phyloP scores from a whole-genome alignment of 768 basidiomycete species.

The Calocybe gangraenosa region DNA sequence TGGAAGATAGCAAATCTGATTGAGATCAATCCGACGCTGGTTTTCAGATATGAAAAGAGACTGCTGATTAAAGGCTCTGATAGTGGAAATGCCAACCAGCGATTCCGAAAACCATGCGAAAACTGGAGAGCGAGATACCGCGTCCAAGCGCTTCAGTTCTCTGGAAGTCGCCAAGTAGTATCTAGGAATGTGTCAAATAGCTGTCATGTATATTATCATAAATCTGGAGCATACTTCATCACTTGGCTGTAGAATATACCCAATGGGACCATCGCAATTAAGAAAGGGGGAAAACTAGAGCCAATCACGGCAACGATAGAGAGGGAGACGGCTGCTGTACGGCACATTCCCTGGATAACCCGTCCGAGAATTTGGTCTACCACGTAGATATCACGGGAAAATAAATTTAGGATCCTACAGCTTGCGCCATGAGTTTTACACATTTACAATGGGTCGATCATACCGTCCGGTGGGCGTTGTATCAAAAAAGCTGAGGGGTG shows the following conservation, averaged over 20 bases:
- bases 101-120: conserved; percentile 87
- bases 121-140: conserved; percentile 86
- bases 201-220: not conserved
- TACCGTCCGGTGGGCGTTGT: conserved; percentile 81
- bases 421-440: no score
- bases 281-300: conserved; percentile 75
- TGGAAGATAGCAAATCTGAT: conserved; percentile 75
- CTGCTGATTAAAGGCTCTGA: conserved; percentile 77
- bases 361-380: conserved; percentile 81
- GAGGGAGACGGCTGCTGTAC: conserved; percentile 55
- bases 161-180: conserved; percentile 87
- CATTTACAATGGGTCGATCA: conserved; percentile 9
- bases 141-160: conserved; percentile 85
- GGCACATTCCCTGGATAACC: conserved; percentile 67
- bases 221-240: conserved; percentile 55
- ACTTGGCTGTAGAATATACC: conserved; percentile 77
- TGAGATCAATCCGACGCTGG: conserved; percentile 74
- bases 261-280: conserved; percentile 71
- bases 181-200: conserved; percentile 30
- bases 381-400: conserved; percentile 84
- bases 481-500: conserved; percentile 89
- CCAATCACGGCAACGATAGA: conserved; percentile 74
- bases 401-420: conserved; percentile 81
- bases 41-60: conserved; percentile 62
- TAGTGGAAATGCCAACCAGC: conserved; percentile 72